Percentiles rank a stretch among this genome's conserved stretches.
These are phyloP conservation scores for Cryptococcus depauperatus DNA, from an alignment of 1,284 basidiomycete species.

Conservation along the genomic window DNA sequence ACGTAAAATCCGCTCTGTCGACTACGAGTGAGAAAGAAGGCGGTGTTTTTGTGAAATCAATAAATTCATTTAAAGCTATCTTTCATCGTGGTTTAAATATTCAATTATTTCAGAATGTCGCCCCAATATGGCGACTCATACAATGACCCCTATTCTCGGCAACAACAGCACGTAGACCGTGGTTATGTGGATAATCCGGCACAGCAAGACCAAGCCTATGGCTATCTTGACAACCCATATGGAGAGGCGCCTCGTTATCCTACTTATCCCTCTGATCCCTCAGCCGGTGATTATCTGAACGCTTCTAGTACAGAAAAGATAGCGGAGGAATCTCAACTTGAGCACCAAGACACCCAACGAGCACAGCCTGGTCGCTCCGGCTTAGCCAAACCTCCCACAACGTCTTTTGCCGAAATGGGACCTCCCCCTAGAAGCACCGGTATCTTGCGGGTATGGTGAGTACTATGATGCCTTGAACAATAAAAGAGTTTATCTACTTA, in stretches of 20 bases:
- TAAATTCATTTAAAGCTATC: too few relatives aligned
- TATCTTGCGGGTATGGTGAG: slow-evolving; percentile 41
- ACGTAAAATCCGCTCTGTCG: too few relatives aligned
- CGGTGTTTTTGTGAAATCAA: too few relatives aligned
- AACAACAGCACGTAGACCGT: slow-evolving; percentile 1
- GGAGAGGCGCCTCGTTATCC: slow-evolving; percentile 19
- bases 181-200: slow-evolving; percentile 2
- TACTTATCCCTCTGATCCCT: slow-evolving; percentile 19
- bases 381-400: slow-evolving; percentile 18
- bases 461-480: not conserved
- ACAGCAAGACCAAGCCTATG: slow-evolving; percentile 3
- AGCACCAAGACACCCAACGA: slow-evolving; percentile 25
- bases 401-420: slow-evolving; percentile 34
- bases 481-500: not conserved
- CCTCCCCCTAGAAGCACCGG: slow-evolving; percentile 44
- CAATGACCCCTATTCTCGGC: slow-evolving; percentile 9
- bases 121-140: slow-evolving; percentile 7
- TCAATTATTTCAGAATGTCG: slow-evolving; percentile 1
- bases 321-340: slow-evolving; percentile 8
- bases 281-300: slow-evolving; percentile 9
- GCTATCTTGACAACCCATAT: slow-evolving; percentile 13
- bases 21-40: too few relatives aligned
- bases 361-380: slow-evolving; percentile 29
- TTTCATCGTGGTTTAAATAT: too few relatives aligned
- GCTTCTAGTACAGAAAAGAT: slow-evolving; percentile 30